Evolutionary conservation across 208 protist species (phyloP).

Genomic region (Leishmania tarentolae): DNA sequence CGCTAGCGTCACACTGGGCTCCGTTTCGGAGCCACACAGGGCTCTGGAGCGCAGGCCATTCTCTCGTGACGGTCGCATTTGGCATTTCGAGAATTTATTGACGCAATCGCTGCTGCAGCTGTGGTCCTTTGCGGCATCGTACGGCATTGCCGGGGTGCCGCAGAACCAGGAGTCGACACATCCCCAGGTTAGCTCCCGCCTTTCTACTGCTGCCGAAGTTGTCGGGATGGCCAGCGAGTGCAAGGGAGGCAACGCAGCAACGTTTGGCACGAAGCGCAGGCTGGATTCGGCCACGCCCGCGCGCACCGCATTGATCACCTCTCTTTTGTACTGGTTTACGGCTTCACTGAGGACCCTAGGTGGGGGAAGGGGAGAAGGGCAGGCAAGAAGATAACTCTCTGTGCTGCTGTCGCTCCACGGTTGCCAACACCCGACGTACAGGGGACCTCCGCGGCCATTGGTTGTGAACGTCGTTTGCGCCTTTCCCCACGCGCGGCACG

Average conservation of each 20-base stretch:
- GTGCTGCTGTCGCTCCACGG: background rate
- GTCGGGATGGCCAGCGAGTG: too few species aligned
- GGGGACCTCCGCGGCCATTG: slow-evolving; percentile 3
- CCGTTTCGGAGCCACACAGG: slow-evolving; percentile 66
- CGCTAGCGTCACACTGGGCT: slow-evolving; percentile 36
- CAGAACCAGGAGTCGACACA: slow-evolving; percentile 53
- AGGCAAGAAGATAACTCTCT: background rate
- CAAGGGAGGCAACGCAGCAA: too few species aligned
- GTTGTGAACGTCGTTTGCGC: slow-evolving; percentile 64
- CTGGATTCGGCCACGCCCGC: too few species aligned
- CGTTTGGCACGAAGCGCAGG: too few species aligned
- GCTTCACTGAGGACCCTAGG: too few species aligned
- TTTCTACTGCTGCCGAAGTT: too few species aligned
- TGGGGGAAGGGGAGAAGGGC: background rate
- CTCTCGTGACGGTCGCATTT: slow-evolving; percentile 83
- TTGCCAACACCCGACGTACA: background rate
- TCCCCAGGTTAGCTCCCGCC: slow-evolving; percentile 46
- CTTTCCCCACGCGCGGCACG: slow-evolving; percentile 52
- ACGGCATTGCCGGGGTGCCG: slow-evolving; percentile 74
- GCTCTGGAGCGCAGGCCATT: slow-evolving; percentile 82
- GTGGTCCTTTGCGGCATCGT: slow-evolving; percentile 71
- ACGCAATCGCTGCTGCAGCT: slow-evolving; percentile 38
- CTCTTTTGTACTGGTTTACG: too few species aligned
- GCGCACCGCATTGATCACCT: too few species aligned
- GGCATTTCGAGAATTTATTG: slow-evolving; percentile 52